Base-by-base conservation (phyloP, 768 basidiomycete genomes). In the Wakefieldia striispora region DNA sequence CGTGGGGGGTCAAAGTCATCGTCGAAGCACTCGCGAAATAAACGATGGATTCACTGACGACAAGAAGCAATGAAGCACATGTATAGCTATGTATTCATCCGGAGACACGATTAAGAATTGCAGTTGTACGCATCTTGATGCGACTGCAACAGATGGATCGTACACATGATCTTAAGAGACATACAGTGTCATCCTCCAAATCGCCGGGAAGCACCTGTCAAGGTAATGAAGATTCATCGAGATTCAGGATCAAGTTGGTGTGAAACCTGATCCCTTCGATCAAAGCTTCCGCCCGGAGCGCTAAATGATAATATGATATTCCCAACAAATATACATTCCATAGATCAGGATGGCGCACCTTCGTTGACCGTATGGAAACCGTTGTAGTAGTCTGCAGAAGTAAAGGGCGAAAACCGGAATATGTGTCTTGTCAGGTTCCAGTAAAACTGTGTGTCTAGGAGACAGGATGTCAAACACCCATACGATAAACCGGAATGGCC, bases 1-100 rank as follows among this genome's bases (percentile, higher is more conserved):
- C 94, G 26, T 92, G 91, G 89, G 92, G 91, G 39, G 82, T 95
- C 47, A 88, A 85, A 61, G 76, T 78, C 9, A 80, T 91, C 49
- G 58, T 92, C 49, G 80, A 88, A 63, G 80, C 74, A 35, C 67
- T 88, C 37, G 49, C 50, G 17, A 42, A 42, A 33, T 60, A 35
- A 40, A 29, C 29, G 29, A 29, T 29, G 29, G 33, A 33, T 16
- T 33, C 33, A 16, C 14, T 16, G 6, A 6, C 5, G 16, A 16
- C 33, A 33, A 29, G 29, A 29, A 29, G 11, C 2, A 4, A 29
- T 12, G 26, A 29, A 33, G 33, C 33, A 33, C 14, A 33, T 23
- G 24, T 11, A 34, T 8, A 24, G 9, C 9, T 6, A 8, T 37
- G 47, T 36, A 51, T 51, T 34, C 24, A 35, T 17, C 20, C 17